Evolutionary conservation across 2,329 filamentous ascomycete genomes (phyloP), one percentile per base, ranked within the genome.

Genomic region (Massarina eburnea): DNA sequence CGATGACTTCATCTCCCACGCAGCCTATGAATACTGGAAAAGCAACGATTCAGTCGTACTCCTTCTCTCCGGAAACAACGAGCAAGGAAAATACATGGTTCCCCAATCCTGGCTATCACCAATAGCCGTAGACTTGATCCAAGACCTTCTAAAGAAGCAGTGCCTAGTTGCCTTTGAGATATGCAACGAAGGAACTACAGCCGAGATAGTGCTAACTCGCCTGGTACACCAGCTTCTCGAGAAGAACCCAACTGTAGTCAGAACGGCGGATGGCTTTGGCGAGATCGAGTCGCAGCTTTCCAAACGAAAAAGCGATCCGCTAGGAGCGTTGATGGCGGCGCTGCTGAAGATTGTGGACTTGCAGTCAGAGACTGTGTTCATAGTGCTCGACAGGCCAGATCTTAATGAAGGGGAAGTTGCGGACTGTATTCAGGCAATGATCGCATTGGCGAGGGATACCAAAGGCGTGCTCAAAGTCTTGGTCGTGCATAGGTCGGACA

Each of bases 281-380:
- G 22, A 33, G 4, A 39, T 49, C n/a, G 26, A 46, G 19, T 32
- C 34, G 19, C 29, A 20, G 4, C 29, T 41, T 14, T n/a, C 27
- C 21, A 30, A 24, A 10, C 27, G 29, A 8, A 40, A 30, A 19
- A 8, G 8, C 17, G 39, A 41, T 22, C 17, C 15, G 10, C 10
- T 10, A 24, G 39, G 14, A 21, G 19, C 15, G 12, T 34, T 34
- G 19, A 20, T 21, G 15, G 91, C 86, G 2, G 90, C 89, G 66
- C 89, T 91, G 12, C 90, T 88, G 66, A 96, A 95, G 6, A 95
- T 88, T 45, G 89, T 89, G 41, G 96, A 79, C 27, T n/a, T 43
- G 14, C 41, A 43, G 14, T 18, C 18, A 14, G 32, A 30, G 24
- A 19, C 41, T n/a, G 41, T 43, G 17, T 37, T 26, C 19, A 27